These are phyloP conservation scores for Fraxinus greggii DNA, from an alignment of 305 asterid genomes.

Conservation along the genomic window DNA sequence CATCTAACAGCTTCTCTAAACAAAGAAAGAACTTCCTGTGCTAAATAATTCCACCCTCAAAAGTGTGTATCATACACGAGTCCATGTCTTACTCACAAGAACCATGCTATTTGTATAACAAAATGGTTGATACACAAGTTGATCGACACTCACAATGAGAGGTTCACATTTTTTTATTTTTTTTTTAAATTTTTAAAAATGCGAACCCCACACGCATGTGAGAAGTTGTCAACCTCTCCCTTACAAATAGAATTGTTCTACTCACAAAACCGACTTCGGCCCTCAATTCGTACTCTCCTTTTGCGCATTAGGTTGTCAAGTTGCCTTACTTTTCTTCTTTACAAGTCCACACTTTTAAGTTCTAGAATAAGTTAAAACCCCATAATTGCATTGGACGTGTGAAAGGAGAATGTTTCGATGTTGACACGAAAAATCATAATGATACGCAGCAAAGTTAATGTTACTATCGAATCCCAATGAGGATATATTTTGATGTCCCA, in stretches of 20 bases:
- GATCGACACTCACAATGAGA: too few species aligned
- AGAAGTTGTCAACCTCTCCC: too few species aligned
- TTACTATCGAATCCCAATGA: neutral
- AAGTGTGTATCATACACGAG: neutral
- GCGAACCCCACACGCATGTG: too few species aligned
- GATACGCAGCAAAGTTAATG: neutral
- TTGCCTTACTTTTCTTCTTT: conserved; percentile 6
- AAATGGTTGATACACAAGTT: too few species aligned
- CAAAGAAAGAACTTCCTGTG: neutral
- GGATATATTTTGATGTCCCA: conserved; percentile 17
- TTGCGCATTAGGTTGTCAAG: conserved; percentile 15
- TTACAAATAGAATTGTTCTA: too few species aligned
- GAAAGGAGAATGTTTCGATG: conserved; percentile 11
- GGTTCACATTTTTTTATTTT: too few species aligned
- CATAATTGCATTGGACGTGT: neutral
- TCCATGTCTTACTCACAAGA: neutral
- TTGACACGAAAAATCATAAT: neutral
- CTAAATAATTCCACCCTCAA: neutral
- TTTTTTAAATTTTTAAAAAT: too few species aligned
- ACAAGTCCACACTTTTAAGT: neutral
- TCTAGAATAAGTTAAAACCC: neutral
- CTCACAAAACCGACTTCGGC: neutral
- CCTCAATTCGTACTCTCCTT: neutral
- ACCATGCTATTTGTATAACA: too few species aligned
- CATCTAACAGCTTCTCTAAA: too few species aligned